These are phyloP conservation scores for Aspergillus cejpii DNA, from an alignment of 2,329 filamentous ascomycete genomes.

Conservation along the genomic window DNA sequence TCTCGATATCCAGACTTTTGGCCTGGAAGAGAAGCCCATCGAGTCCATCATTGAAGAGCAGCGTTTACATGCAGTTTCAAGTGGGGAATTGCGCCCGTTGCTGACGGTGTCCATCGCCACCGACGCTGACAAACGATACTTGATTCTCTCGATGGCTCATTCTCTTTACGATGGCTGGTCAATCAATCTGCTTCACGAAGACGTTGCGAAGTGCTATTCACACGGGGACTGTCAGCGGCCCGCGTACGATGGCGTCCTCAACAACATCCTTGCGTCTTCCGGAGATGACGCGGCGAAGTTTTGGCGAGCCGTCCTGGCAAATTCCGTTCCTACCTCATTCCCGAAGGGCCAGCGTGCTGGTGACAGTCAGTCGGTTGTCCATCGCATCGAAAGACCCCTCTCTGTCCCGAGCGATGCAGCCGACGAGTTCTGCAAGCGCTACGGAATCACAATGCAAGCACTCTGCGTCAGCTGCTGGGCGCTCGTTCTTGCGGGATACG, in stretches of 20 bases:
- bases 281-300: conserved; percentile 52
- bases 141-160: conserved; percentile 70
- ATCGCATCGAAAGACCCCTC: conserved; percentile 24
- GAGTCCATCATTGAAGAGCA: conserved; percentile 20
- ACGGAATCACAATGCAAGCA: conserved; percentile 66
- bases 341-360: conserved; percentile 23
- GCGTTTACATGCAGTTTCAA: conserved; percentile 7
- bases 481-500: conserved; percentile 58
- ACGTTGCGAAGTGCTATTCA: conserved; percentile 61
- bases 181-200: conserved; percentile 63
- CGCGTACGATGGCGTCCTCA: conserved; percentile 50
- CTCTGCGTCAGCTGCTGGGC: conserved; percentile 73
- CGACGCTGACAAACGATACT: conserved; percentile 32
- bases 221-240: conserved; percentile 40
- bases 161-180: conserved; percentile 89
- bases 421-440: conserved; percentile 56
- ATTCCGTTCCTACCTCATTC: conserved; percentile 40
- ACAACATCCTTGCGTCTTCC: conserved; percentile 46
- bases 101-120: conserved; percentile 35
- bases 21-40: conserved; percentile 17
- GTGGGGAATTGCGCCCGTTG: conserved; percentile 22
- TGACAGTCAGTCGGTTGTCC: conserved; percentile 12
- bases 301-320: conserved; percentile 64
- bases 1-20: conserved; percentile 32
- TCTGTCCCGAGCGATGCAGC: conserved; percentile 39